A percentile compares a stretch with the other conserved stretches of the same genome.
phyloP scores from a whole-genome alignment of 2,329 filamentous ascomycete genomes.

The Epichloe sibirici region DNA sequence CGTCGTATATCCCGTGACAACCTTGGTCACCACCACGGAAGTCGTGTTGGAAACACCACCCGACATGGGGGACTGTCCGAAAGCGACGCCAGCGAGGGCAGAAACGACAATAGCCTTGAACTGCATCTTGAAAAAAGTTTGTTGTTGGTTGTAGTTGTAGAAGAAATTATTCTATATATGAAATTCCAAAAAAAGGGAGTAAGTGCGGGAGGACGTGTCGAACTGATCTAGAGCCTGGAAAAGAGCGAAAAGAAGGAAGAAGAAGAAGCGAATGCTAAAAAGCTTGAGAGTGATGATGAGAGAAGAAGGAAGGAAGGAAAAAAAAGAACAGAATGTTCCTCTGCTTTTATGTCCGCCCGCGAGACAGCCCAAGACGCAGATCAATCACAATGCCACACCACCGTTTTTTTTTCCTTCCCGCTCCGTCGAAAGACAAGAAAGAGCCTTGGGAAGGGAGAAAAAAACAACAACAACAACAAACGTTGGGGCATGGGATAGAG shows the following conservation, averaged over 20 bases:
- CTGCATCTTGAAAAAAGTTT: neutral
- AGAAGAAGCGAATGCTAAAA: too few relatives aligned
- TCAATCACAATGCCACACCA: too few relatives aligned
- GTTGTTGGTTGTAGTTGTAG: neutral
- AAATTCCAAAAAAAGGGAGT: too few relatives aligned
- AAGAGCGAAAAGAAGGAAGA: neutral
- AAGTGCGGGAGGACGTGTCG: too few relatives aligned
- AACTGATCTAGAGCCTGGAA: neutral
- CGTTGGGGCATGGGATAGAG: too few relatives aligned
- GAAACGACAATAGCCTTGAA: conserved; percentile 1
- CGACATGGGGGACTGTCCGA: neutral
- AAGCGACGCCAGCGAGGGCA: neutral
- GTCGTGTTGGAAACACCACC: neutral
- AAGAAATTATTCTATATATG: too few relatives aligned
- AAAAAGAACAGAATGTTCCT: neutral
- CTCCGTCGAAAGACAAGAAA: too few relatives aligned
- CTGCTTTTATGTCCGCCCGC: neutral
- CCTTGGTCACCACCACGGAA: conserved; percentile 17
- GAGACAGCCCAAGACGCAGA: neutral
- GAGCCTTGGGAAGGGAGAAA: neutral
- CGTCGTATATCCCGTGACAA: conserved; percentile 25
- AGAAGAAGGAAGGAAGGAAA: neutral
- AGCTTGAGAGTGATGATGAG: neutral
- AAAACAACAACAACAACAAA: neutral
- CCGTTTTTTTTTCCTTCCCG: too few relatives aligned